phyloP scores from a whole-genome alignment of 106 monocot species.

The Apostasia ramifera region DNA sequence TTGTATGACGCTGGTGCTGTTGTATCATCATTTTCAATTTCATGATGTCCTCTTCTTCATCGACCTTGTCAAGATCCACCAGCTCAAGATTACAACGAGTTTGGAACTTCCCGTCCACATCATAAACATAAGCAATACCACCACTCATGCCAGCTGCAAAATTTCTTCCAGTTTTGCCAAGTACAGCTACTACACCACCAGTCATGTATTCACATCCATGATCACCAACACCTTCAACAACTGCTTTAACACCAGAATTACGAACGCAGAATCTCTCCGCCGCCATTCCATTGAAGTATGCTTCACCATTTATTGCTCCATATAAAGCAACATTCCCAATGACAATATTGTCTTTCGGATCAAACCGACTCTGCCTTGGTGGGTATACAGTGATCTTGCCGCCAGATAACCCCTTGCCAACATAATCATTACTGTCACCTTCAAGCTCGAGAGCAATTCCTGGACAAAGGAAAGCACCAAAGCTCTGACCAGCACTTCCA shows the following conservation, averaged over 20 bases:
- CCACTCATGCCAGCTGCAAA: constrained; percentile 99
- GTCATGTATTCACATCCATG: constrained; percentile 99
- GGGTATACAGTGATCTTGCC: constrained; percentile 94
- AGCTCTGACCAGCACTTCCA: constrained; percentile 95
- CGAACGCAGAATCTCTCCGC: constrained; percentile 98
- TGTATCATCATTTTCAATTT: constrained; percentile 87
- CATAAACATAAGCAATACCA: constrained; percentile 86
- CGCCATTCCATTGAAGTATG: constrained; percentile 98
- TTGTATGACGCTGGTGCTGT: constrained; percentile 86
- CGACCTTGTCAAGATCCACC: constrained; percentile 82
- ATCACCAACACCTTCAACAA: constrained; percentile 97
- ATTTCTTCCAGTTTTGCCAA: constrained; percentile 93
- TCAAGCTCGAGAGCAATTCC: constrained; percentile 98
- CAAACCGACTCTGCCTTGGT: constrained; percentile 70
- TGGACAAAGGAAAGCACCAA: constrained; percentile 92
- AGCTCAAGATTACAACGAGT: constrained; percentile 69
- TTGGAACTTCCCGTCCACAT: constrained; percentile 70
- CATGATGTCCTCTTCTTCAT: constrained; percentile 79
- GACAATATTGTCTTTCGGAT: constrained; percentile 95
- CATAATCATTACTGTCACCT: constrained; percentile 99
- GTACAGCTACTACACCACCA: constrained; percentile 80
- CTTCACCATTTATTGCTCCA: constrained; percentile 93
- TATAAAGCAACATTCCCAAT: constrained; percentile 99
- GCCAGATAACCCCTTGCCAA: constrained; percentile 97
- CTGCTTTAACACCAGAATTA: constrained; percentile 94